Evolutionary conservation across 371 early-diverging fungal species (phyloP), one percentile per base, ranked within the genome.

Genomic region (Zychaea mexicana): DNA sequence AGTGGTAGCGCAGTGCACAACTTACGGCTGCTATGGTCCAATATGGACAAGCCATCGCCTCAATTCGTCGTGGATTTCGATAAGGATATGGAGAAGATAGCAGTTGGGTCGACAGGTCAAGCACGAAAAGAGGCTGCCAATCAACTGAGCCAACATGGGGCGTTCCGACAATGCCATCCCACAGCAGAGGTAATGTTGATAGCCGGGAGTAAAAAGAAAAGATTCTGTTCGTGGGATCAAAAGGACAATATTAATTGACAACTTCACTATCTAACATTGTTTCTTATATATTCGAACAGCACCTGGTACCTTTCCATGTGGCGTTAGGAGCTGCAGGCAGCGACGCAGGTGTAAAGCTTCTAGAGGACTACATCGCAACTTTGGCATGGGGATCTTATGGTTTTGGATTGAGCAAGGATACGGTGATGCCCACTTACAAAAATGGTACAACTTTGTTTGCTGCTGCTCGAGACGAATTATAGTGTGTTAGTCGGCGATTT

Each of bases 1-100:
- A 81, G 81, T 65, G 87, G 87, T 4, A 80, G 82, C 39, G 79
- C 85, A 0, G 84, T 85, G 0, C 87, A 87, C 63, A 87, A 87
- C 55, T 61, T 87, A 59, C 70, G 81, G 3, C 79, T 80, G 30
- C 28, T 83, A 24, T 81, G 77, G 27, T 45, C 65, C 0, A 63
- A 68, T 30, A 62, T 65, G 47, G 52, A 69, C 8, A 61, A 56
- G 24, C 71, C 71, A 1, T 36, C 74, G 2, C 74, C 74, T 2
- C 56, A 57, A 42, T 74, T 62, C 36, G 71, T 74, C 8, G 24
- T 53, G 4, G 60, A 61, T n/a, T 74, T 74, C 49, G 74, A 74
- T 27, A 55, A 62, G 28, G 60, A 62, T 3, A 33, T 70, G 52
- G 72, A 72, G 49, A 57, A 54, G n/a, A 22, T 26, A 21, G 60